phyloP scores from a whole-genome alignment of 805 yeast genomes.

The Isabelozyma pseudorhagii region DNA sequence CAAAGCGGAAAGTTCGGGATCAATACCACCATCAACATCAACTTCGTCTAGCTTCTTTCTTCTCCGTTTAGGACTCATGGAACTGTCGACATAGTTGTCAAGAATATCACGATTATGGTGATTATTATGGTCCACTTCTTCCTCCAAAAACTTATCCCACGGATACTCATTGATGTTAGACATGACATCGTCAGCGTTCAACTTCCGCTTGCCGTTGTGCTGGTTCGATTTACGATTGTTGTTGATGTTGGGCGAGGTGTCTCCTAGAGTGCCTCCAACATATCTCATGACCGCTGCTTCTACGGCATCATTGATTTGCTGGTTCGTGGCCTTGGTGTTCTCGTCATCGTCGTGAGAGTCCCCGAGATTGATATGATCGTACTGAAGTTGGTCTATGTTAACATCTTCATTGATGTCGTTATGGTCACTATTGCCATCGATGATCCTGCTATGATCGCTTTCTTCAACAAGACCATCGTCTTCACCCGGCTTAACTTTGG shows the following conservation, averaged over 20 bases:
- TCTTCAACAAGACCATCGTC: not conserved
- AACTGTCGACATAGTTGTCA: conserved; percentile 1
- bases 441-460: not conserved
- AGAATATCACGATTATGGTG: conserved; percentile 1
- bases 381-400: not conserved
- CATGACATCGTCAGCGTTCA: not conserved
- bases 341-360: conserved; percentile 4
- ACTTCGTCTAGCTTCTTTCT: conserved; percentile 8
- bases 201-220: conserved; percentile 8
- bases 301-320: conserved; percentile 50
- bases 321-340: conserved; percentile 24
- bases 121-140: not conserved
- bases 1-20: conserved; percentile 36
- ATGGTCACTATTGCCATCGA: not conserved
- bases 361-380: conserved; percentile 1
- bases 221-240: conserved; percentile 3
- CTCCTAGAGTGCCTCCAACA: conserved; percentile 62
- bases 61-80: conserved; percentile 3
- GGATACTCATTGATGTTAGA: conserved; percentile 1
- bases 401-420: not conserved
- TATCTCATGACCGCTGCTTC: conserved; percentile 77
- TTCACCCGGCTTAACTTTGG: conserved; percentile 20
- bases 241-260: conserved; percentile 10
- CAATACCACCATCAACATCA: conserved; percentile 21
- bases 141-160: conserved; percentile 1